These are phyloP conservation scores for Penium margaritaceum DNA, from an alignment of 139 green algal species.

Conservation along the genomic window DNA sequence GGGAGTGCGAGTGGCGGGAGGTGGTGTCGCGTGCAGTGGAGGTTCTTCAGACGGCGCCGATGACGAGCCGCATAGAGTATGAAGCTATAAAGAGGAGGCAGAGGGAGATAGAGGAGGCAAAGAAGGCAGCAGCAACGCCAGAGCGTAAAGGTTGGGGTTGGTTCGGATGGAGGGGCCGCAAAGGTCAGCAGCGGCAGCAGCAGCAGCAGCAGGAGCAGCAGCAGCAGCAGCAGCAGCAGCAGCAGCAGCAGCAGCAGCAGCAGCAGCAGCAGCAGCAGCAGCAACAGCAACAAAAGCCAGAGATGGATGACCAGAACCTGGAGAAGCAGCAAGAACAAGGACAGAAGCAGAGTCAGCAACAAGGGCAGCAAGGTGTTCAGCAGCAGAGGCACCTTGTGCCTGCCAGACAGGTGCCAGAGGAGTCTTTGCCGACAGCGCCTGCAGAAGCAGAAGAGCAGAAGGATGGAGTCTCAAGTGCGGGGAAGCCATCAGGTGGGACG, in stretches of 20 bases:
- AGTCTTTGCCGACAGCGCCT: no score
- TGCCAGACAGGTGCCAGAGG: no score
- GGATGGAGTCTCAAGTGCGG: no score
- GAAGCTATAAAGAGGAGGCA: constrained; percentile 3
- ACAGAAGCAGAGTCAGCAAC: not conserved
- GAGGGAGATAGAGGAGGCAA: constrained; percentile 7
- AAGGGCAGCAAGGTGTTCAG: not conserved
- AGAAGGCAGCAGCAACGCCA: not conserved
- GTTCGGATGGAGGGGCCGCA: constrained; percentile 16
- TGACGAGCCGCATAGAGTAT: not conserved
- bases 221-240: not conserved
- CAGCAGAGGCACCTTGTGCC: no score
- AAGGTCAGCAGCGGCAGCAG: not conserved
- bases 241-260: not conserved
- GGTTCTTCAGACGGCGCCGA: constrained; percentile 19
- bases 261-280: not conserved
- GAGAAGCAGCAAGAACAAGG: not conserved
- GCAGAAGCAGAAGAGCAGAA: no score
- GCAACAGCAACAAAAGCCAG: not conserved
- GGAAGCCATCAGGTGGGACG: no score
- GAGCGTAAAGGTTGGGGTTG: constrained; percentile 12
- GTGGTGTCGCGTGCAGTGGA: constrained; percentile 31
- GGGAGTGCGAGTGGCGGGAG: constrained; percentile 30
- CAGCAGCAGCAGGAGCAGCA: not conserved
- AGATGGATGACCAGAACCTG: not conserved